Percentiles rank a stretch among this genome's conserved stretches.
phyloP scores from a whole-genome alignment of 1,284 basidiomycete species.

The Ceratobasidium sp. region DNA sequence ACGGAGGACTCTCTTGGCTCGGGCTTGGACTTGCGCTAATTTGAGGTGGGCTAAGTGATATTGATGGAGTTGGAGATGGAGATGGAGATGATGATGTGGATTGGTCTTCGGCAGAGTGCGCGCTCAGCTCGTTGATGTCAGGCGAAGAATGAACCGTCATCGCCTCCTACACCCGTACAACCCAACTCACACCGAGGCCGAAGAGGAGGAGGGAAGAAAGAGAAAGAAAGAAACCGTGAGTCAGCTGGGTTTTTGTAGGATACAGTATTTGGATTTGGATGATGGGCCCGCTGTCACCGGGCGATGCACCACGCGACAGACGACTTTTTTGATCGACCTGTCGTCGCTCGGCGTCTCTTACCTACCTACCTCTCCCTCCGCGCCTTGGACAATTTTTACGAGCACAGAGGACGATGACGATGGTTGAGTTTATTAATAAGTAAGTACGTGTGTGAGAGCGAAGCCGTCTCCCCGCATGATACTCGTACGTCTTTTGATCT shows the following conservation, averaged over 20 bases:
- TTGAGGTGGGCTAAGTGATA: too few relatives aligned
- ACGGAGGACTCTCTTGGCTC: constrained; percentile 39
- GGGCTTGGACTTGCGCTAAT: too few relatives aligned
- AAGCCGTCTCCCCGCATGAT: too few relatives aligned
- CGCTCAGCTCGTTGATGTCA: constrained; percentile 34
- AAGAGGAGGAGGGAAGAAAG: background rate
- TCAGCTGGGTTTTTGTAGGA: constrained; percentile 20
- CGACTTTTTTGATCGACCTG: background rate
- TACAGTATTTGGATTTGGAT: too few relatives aligned
- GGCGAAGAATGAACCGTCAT: constrained; percentile 42
- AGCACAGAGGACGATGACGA: background rate
- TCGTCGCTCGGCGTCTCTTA: constrained; percentile 17
- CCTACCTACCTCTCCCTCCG: constrained; percentile 15
- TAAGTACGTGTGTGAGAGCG: too few relatives aligned
- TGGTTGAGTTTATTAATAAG: too few relatives aligned
- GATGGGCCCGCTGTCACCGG: background rate
- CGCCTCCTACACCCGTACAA: too few relatives aligned
- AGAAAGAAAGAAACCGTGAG: background rate
- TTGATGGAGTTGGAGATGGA: too few relatives aligned
- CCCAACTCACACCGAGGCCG: background rate
- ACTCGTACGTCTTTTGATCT: too few relatives aligned
- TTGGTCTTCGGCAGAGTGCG: constrained; percentile 36
- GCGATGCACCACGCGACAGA: background rate
- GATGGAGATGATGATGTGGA: background rate
- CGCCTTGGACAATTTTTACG: too few relatives aligned